Conservation (phyloP, 2,329 filamentous ascomycete species). For the Verticillium longisporum region DNA sequence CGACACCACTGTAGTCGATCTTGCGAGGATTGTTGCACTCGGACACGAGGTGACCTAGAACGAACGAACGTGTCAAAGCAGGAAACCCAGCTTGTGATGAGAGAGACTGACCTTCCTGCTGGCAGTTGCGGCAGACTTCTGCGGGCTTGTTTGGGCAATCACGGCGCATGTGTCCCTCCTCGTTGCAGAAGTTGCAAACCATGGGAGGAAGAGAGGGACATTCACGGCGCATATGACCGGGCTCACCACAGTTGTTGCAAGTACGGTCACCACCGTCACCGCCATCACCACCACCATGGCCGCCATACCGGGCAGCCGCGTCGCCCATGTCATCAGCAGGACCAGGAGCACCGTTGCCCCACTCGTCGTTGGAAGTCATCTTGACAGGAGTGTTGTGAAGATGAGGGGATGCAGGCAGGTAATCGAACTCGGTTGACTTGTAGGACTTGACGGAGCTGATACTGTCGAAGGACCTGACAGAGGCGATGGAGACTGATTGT, state of each 20-base stretch:
- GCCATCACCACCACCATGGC: not conserved
- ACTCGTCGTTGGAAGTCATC: not conserved
- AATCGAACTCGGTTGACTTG: not conserved
- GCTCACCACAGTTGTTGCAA: slow-evolving; percentile 40
- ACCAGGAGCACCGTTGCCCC: not conserved
- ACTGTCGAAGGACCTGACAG: not conserved
- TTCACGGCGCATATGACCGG: slow-evolving; percentile 50
- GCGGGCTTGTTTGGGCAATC: slow-evolving; percentile 58
- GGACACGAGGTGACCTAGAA: slow-evolving; percentile 48
- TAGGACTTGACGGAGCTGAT: no score
- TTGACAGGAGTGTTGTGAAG: not conserved
- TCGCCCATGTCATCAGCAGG: not conserved
- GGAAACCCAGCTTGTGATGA: not conserved
- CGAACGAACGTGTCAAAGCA: slow-evolving; percentile 4
- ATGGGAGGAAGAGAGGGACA: slow-evolving; percentile 54
- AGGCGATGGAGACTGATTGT: not conserved
- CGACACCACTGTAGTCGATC: slow-evolving; percentile 45
- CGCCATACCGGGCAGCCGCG: not conserved
- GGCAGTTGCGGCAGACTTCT: slow-evolving; percentile 54
- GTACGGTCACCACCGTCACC: slow-evolving; percentile 5
- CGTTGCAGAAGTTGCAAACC: slow-evolving; percentile 54
- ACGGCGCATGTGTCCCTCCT: slow-evolving; percentile 47
- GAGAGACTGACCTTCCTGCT: slow-evolving; percentile 43
- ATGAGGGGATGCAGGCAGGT: not conserved
- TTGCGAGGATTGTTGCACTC: slow-evolving; percentile 55